phyloP scores from a whole-genome alignment of 495 filamentous ascomycete species.

The Ramalina intermedia region DNA sequence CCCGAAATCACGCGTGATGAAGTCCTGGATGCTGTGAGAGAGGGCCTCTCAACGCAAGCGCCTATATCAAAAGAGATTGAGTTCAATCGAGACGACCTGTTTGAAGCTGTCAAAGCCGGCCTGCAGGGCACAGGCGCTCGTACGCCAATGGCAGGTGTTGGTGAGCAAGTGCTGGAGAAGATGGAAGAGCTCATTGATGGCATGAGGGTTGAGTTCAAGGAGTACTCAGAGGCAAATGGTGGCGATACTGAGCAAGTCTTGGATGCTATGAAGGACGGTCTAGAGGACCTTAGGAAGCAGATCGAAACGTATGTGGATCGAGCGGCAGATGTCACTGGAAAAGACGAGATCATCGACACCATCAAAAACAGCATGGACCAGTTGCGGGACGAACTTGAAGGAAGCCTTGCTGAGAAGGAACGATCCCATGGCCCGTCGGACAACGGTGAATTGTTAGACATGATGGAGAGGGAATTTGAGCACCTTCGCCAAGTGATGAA shows the following conservation, averaged over 20 bases:
- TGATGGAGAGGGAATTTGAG: conserved; percentile 62
- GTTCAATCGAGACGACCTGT: conserved; percentile 48
- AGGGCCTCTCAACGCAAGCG: conserved; percentile 37
- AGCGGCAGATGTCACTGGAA: conserved; percentile 48
- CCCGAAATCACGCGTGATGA: conserved; percentile 35
- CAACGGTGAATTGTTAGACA: conserved; percentile 40
- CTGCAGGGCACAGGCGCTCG: conserved; percentile 38
- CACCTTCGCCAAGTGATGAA: conserved; percentile 49
- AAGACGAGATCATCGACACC: conserved; percentile 66
- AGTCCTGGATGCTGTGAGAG: conserved; percentile 41
- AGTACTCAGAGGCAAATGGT: conserved; percentile 59
- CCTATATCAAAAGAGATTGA: conserved; percentile 41
- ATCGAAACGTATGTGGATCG: conserved; percentile 69
- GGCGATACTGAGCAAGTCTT: conserved; percentile 69
- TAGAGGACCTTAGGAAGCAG: conserved; percentile 63
- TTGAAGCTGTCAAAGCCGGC: conserved; percentile 48
- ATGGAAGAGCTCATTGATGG: conserved; percentile 61
- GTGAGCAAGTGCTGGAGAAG: conserved; percentile 54
- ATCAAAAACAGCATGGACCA: conserved; percentile 57
- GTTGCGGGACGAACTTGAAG: conserved; percentile 58
- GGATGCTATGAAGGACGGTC: conserved; percentile 71
- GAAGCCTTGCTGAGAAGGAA: conserved; percentile 35
- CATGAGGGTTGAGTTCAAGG: conserved; percentile 60
- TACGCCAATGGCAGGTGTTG: conserved; percentile 33
- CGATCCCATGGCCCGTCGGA: conserved; percentile 31